Evolutionary conservation across 2,329 filamentous ascomycete genomes (phyloP).

Genomic region (Periconia sp.): DNA sequence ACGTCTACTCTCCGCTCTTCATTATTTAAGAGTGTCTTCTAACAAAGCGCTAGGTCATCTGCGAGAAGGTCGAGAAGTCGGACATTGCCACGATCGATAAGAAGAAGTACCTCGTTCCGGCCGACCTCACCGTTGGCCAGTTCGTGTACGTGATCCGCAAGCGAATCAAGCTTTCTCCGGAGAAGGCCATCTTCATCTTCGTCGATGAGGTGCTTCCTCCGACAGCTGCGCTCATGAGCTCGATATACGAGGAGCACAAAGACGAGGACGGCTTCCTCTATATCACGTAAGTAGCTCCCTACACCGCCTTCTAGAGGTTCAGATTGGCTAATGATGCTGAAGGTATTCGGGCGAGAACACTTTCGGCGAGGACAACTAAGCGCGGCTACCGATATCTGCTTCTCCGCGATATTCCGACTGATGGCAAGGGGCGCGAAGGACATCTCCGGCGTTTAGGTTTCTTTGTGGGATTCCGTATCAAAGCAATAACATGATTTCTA

Average conservation of each 20-base stretch:
- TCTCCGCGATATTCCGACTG: constrained; percentile 6
- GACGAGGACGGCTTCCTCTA: constrained; percentile 89
- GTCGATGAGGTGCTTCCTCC: constrained; percentile 97
- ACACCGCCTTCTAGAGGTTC: neutral
- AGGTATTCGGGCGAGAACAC: constrained; percentile 99
- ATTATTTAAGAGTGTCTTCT: constrained; percentile 24
- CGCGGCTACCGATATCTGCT: constrained; percentile 1
- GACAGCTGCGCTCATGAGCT: constrained; percentile 97
- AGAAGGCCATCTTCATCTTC: constrained; percentile 99
- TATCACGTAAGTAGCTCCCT: constrained; percentile 74
- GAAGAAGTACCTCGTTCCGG: constrained; percentile 99
- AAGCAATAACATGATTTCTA: neutral
- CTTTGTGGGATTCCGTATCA: constrained; percentile 1
- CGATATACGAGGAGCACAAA: constrained; percentile 99
- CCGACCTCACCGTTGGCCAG: constrained; percentile 97
- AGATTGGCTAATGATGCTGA: constrained; percentile 31
- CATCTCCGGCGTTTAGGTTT: constrained; percentile 38
- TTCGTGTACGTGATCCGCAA: constrained; percentile 99
- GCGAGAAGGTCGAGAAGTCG: constrained; percentile 99
- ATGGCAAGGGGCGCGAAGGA: constrained; percentile 30
- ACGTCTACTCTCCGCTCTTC: constrained; percentile 55
- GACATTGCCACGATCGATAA: constrained; percentile 99
- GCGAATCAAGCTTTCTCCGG: constrained; percentile 98
- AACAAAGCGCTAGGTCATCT: constrained; percentile 77
- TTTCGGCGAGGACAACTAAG: constrained; percentile 68